Evolutionary conservation across 495 filamentous ascomycete genomes (phyloP), one percentile per base, ranked within the genome.

Genomic region (Articulospora tetracladia): DNA sequence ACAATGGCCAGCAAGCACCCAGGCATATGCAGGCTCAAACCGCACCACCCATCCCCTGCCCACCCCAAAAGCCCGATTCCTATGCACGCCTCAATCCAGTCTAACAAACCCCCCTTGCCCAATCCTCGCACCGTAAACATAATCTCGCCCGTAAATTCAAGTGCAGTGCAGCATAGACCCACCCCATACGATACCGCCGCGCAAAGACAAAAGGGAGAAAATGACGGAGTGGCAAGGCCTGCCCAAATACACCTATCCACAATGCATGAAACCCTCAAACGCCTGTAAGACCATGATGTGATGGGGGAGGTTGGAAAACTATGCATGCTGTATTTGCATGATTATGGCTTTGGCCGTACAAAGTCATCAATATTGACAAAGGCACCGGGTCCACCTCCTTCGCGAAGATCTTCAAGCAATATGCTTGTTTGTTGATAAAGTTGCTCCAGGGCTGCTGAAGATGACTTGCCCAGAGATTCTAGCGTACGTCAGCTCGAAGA

Each of bases 381-480:
- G 54, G 92, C 88, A 50, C 89, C 94, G 27, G 87, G 83, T 55
- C 92, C 92, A 55, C 94, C 94, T 53, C 89, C 86, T 69, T 90
- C 85, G 61, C 87, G 83, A 32, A 97, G 79, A 41, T 94, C 87
- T 52, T 91, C 87, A 46, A 97, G 82, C 28, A 98, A 78, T 13
- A 90, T 91, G 61, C 84, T 87, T 1, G 92, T 94, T 74, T 98
- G 94, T 66, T 92, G 88, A 67, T 88, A 90, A 24, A 98, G 70
- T 50, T 87, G 85, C 70, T 97, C 95, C 54, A 98, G 73, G 1
- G 93, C 92, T 0, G 95, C 90, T 51, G 87, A 83, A 11, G 90
- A 91, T 2, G 90, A 93, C 77, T 94, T 93, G 50, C 95, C 95
- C 0, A 97, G 79, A 0, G 89, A 93, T 28, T 90, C 94, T 97